Conservation (phyloP, 768 basidiomycete species). For the Psilocybe subaeruginosa region DNA sequence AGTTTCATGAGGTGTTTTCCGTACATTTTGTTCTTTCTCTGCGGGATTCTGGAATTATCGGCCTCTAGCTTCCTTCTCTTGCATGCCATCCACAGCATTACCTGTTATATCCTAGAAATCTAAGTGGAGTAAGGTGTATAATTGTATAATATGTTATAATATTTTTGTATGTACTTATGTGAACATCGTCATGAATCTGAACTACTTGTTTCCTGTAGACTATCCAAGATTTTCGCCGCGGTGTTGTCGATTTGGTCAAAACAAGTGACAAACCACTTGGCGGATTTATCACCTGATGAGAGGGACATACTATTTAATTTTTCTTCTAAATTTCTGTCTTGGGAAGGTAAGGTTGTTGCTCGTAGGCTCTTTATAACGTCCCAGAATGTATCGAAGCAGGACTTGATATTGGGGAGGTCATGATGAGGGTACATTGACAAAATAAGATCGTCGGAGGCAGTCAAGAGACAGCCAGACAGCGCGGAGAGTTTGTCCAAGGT, state of each 20-base stretch:
- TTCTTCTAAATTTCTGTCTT: slow-evolving; percentile 30
- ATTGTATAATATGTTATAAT: slow-evolving; percentile 3
- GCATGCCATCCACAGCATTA: background rate
- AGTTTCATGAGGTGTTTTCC: slow-evolving; percentile 21
- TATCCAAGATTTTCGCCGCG: slow-evolving; percentile 29
- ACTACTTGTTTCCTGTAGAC: slow-evolving; percentile 21
- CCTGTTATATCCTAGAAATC: background rate
- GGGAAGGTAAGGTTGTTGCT: slow-evolving; percentile 25
- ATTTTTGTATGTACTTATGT: background rate
- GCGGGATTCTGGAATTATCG: slow-evolving; percentile 1
- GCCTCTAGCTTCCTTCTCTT: background rate
- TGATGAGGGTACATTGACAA: slow-evolving; percentile 71
- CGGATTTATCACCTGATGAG: slow-evolving; percentile 36
- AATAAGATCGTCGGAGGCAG: slow-evolving; percentile 67
- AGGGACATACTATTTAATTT: slow-evolving; percentile 31
- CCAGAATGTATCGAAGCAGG: slow-evolving; percentile 41
- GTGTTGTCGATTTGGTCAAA: slow-evolving; percentile 62
- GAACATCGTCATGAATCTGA: background rate
- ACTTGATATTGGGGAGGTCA: slow-evolving; percentile 41
- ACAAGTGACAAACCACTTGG: slow-evolving; percentile 69
- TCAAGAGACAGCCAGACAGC: slow-evolving; percentile 53
- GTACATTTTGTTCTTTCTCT: background rate
- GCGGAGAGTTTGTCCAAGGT: slow-evolving; percentile 54
- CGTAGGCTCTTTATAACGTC: slow-evolving; percentile 40
- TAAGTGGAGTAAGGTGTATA: background rate